A percentile compares a stretch with the other conserved stretches of the same genome.
Conservation (phyloP, 805 yeast genomes). For the Clavispora santaluciae region DNA sequence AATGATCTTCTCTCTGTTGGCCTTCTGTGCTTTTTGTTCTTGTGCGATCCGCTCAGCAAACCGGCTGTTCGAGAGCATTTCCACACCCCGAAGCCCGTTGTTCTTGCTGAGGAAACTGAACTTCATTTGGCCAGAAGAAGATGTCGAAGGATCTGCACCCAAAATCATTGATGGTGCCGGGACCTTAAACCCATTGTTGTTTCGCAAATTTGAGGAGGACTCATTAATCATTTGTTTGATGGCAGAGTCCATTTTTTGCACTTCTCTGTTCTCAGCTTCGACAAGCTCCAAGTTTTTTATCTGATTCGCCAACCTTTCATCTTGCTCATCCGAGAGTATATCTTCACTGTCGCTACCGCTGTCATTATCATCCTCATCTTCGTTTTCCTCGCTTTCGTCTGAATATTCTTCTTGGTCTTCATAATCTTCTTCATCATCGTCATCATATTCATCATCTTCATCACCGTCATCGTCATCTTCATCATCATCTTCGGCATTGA, state of each 20-base stretch:
- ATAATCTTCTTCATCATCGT: conserved; percentile 6
- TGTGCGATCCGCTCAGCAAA: conserved; percentile 50
- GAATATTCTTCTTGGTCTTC: conserved; percentile 14
- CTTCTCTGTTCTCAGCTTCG: conserved; percentile 27
- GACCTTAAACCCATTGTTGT: conserved; percentile 16
- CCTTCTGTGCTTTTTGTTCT: conserved; percentile 46
- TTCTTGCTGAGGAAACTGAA: conserved; percentile 54
- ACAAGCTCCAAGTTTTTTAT: not conserved
- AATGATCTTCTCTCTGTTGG: conserved; percentile 55
- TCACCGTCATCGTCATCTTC: conserved; percentile 13
- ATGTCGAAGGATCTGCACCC: conserved; percentile 4
- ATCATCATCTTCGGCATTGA: conserved; percentile 8
- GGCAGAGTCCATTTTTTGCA: conserved; percentile 54
- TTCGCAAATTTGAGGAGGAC: not conserved
- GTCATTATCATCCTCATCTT: conserved; percentile 1
- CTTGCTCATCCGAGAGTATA: conserved; percentile 15
- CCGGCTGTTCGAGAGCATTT: conserved; percentile 49
- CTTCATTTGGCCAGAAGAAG: conserved; percentile 19
- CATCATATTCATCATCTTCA: not conserved
- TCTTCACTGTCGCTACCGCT: not conserved
- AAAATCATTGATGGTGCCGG: conserved; percentile 17
- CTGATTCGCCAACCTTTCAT: too few species aligned
- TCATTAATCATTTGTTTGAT: conserved; percentile 30
- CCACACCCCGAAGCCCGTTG: conserved; percentile 46
- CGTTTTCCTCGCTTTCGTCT: conserved; percentile 8